Evolutionary conservation across 495 filamentous ascomycete genomes (phyloP).

Genomic region (Hypoxylon rickii): DNA sequence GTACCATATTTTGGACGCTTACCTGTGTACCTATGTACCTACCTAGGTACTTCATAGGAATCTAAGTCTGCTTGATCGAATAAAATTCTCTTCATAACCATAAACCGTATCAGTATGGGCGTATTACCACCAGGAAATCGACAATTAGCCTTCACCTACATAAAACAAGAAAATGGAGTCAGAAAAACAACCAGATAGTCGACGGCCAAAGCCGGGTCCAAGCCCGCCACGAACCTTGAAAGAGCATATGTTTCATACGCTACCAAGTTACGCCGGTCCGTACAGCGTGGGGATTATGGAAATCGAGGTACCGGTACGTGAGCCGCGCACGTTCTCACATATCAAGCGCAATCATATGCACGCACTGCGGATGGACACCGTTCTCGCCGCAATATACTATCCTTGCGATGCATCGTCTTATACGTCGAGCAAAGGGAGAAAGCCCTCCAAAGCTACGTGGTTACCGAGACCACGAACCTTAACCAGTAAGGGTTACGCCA

Average conservation of each 20-base stretch:
- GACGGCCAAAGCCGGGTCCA: conserved; percentile 17
- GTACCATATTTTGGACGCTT: neutral
- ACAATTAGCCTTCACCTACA: neutral
- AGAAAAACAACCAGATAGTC: conserved; percentile 12
- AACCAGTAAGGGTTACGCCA: conserved; percentile 58
- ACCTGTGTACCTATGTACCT: too few relatives aligned
- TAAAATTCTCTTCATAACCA: neutral
- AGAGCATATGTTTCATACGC: conserved; percentile 51
- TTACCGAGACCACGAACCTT: conserved; percentile 53
- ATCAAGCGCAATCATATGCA: conserved; percentile 48
- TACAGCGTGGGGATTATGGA: conserved; percentile 68
- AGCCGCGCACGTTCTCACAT: conserved; percentile 45
- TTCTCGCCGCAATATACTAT: conserved; percentile 70
- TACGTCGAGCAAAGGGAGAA: conserved; percentile 33
- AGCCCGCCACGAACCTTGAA: conserved; percentile 18
- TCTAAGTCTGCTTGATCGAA: too few relatives aligned
- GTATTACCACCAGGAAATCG: neutral
- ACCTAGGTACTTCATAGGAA: too few relatives aligned
- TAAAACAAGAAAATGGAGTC: conserved; percentile 11
- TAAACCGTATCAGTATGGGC: neutral
- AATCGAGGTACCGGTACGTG: conserved; percentile 63
- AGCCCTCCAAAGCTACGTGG: conserved; percentile 57
- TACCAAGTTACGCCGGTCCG: conserved; percentile 66
- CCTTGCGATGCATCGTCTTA: conserved; percentile 51
- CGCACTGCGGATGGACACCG: conserved; percentile 57